These are phyloP conservation scores for Candida buenavistaensis DNA, from an alignment of 1,139 yeast genomes.

Conservation along the genomic window DNA sequence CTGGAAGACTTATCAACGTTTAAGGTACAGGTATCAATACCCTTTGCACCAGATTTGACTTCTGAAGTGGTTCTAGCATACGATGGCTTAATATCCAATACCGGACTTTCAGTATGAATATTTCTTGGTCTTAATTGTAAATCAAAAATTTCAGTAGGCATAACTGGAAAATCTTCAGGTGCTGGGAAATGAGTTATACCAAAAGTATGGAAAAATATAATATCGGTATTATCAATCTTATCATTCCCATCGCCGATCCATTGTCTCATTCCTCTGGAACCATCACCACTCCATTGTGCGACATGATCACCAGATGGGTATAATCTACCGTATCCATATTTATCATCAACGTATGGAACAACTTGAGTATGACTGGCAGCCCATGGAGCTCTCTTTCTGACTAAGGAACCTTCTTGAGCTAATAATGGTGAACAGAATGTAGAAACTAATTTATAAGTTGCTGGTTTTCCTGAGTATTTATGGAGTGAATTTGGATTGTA, in stretches of 20 bases:
- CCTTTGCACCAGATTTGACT: conserved; percentile 43
- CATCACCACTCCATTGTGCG: conserved; percentile 80
- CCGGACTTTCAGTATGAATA: conserved; percentile 76
- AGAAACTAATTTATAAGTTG: conserved; percentile 77
- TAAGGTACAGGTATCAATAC: conserved; percentile 37
- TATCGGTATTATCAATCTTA: conserved; percentile 64
- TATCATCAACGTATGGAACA: conserved; percentile 63
- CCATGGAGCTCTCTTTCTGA: conserved; percentile 82
- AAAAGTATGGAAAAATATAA: conserved; percentile 74
- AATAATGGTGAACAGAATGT: conserved; percentile 70
- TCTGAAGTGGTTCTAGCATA: conserved; percentile 63
- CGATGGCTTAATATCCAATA: conserved; percentile 70
- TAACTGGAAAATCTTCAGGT: conserved; percentile 87
- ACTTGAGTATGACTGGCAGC: conserved; percentile 68
- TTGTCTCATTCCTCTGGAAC: conserved; percentile 64
- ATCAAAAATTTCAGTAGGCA: conserved; percentile 83
- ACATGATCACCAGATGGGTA: conserved; percentile 83
- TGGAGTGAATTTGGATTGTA: conserved; percentile 69
- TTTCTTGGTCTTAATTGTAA: conserved; percentile 76
- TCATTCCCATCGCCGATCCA: conserved; percentile 73
- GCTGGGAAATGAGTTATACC: conserved; percentile 87
- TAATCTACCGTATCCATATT: conserved; percentile 52
- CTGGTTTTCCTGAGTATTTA: conserved; percentile 72
- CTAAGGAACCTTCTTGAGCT: conserved; percentile 74
- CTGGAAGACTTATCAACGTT: conserved; percentile 42